Conservation (phyloP, 371 early-diverging fungal genomes). For the Haplosporangium sp. region DNA sequence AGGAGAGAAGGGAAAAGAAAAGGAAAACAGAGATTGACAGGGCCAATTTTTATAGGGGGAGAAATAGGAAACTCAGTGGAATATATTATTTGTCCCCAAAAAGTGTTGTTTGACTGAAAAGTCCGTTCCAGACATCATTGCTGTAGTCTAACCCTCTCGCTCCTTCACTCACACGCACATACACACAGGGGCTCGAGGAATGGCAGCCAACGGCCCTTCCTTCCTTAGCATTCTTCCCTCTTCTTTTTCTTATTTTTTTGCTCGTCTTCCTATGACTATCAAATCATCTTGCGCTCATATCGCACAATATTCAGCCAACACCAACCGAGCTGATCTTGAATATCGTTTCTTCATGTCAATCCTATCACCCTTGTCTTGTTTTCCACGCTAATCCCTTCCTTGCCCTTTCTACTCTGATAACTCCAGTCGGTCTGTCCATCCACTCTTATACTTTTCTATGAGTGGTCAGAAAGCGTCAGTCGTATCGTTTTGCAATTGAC, state of each 20-base stretch:
- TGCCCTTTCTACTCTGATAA: too few relatives aligned
- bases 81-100: background rate
- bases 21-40: conserved; percentile 1
- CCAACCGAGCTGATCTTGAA: conserved; percentile 14
- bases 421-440: too few relatives aligned
- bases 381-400: background rate
- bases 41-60: conserved; percentile 15
- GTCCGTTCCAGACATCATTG: background rate
- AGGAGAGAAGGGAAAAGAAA: conserved; percentile 7
- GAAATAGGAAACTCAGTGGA: background rate
- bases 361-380: background rate
- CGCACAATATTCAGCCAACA: conserved; percentile 13
- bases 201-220: background rate
- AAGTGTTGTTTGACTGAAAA: too few relatives aligned
- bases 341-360: background rate
- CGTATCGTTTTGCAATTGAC: too few relatives aligned
- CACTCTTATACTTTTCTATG: too few relatives aligned
- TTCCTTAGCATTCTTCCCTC: background rate
- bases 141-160: too few relatives aligned
- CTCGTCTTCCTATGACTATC: conserved; percentile 5
- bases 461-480: too few relatives aligned
- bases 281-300: conserved; percentile 30
- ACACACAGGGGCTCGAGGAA: background rate
- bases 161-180: background rate
- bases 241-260: too few relatives aligned